These are phyloP conservation scores for Exophiala xenobiotica DNA, from an alignment of 2,329 filamentous ascomycete genomes.

Conservation along the genomic window DNA sequence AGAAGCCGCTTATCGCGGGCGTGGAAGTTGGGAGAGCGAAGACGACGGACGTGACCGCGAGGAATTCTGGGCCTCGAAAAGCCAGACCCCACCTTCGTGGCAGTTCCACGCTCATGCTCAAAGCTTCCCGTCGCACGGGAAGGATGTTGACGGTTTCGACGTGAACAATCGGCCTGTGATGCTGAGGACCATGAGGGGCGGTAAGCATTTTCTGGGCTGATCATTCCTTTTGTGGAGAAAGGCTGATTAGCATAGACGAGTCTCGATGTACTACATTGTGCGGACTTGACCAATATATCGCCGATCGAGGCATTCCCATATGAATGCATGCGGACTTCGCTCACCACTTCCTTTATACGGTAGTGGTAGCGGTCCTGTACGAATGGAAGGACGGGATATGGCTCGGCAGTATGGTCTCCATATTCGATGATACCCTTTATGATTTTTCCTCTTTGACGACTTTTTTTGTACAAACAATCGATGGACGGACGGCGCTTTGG, in stretches of 20 bases:
- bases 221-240: neutral
- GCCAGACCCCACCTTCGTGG: neutral
- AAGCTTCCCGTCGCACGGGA: neutral
- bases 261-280: neutral
- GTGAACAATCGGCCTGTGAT: constrained; percentile 1
- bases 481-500: no score
- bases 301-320: neutral
- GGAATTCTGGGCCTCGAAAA: neutral
- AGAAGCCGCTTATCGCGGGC: constrained; percentile 12
- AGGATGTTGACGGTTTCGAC: constrained; percentile 15
- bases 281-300: neutral
- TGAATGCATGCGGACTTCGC: neutral
- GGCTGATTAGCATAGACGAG: neutral
- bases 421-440: no score
- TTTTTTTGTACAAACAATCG: no score
- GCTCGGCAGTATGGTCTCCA: no score
- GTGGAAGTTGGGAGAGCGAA: constrained; percentile 16
- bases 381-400: no score
- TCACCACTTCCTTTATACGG: neutral
- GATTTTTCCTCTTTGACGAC: no score
- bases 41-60: neutral
- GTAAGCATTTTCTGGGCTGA: neutral
- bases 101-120: neutral
- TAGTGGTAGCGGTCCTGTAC: neutral
- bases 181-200: constrained; percentile 10